Conservation (phyloP, 1,284 basidiomycete species). For the Ustilago shanxiensis region DNA sequence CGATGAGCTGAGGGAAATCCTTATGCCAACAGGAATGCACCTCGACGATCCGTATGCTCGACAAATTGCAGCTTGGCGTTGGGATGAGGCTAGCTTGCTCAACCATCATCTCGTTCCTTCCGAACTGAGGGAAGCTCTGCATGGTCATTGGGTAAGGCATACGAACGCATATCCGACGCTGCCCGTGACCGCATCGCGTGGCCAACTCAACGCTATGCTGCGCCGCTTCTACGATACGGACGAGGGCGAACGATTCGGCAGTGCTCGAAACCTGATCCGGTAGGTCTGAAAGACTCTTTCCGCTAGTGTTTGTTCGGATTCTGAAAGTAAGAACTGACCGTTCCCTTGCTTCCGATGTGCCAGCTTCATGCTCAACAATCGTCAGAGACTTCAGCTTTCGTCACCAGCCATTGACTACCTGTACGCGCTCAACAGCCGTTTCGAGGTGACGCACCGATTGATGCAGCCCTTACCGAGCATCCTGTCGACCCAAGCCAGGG, state of each 20-base stretch:
- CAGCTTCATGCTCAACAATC: constrained; percentile 10
- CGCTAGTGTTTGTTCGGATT: no score
- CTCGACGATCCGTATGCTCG: constrained; percentile 5
- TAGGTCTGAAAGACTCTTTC: constrained; percentile 1
- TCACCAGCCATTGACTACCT: constrained; percentile 1
- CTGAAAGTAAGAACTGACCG: not conserved
- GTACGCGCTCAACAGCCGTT: constrained; percentile 9
- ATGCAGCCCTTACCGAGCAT: constrained; percentile 14
- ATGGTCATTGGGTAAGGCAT: not conserved
- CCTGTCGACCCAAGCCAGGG: not conserved
- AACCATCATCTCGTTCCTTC: not conserved
- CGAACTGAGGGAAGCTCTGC: not conserved
- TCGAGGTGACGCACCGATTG: constrained; percentile 2
- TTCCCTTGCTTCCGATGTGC: not conserved
- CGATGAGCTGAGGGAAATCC: not conserved
- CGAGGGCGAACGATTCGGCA: constrained; percentile 14
- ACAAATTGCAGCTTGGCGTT: constrained; percentile 17
- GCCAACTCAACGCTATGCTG: not conserved
- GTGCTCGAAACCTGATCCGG: constrained; percentile 9
- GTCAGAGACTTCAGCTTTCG: not conserved
- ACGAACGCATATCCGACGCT: not conserved
- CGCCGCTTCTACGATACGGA: constrained; percentile 1
- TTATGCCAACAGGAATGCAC: constrained; percentile 16
- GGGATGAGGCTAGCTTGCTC: constrained; percentile 1
- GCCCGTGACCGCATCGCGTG: not conserved